phyloP scores from a whole-genome alignment of 2,329 filamentous ascomycete species.

The Chrysoporthe deuterocubensis region DNA sequence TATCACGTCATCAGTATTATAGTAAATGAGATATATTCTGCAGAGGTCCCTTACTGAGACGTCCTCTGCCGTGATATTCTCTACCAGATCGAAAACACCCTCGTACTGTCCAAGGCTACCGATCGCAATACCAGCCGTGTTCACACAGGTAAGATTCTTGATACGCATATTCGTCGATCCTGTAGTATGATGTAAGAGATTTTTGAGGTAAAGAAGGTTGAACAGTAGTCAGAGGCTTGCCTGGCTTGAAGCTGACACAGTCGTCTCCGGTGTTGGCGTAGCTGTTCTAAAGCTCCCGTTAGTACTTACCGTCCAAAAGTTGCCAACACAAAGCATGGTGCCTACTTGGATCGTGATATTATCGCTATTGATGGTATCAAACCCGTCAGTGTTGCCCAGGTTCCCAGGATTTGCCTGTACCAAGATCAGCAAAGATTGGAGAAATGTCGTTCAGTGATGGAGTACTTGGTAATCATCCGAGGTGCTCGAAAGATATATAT shows the following conservation, averaged over 20 bases:
- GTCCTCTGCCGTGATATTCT: constrained; percentile 21
- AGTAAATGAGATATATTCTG: no score
- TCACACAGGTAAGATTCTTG: constrained; percentile 15
- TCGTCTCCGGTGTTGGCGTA: constrained; percentile 15
- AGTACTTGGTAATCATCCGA: constrained; percentile 17
- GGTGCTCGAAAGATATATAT: constrained; percentile 16
- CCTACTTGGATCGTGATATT: constrained; percentile 16
- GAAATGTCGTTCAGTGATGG: no score
- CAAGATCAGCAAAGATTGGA: not conserved
- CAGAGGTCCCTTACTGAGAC: not conserved
- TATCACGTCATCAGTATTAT: not conserved
- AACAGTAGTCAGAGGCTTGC: not conserved
- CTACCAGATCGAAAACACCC: constrained; percentile 8
- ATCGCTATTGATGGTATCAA: constrained; percentile 15
- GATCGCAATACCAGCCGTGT: constrained; percentile 16
- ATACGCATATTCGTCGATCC: constrained; percentile 17
- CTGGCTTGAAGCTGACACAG: constrained; percentile 18
- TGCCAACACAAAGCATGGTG: not conserved
- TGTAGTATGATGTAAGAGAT: not conserved
- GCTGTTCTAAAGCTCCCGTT: not conserved
- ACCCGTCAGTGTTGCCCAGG: constrained; percentile 19
- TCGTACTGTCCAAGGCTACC: constrained; percentile 20
- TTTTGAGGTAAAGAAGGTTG: not conserved
- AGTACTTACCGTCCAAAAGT: not conserved
- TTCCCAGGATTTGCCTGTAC: constrained; percentile 19